Evolutionary conservation across 768 basidiomycete genomes (phyloP).

Genomic region (Tulasnella sp.): DNA sequence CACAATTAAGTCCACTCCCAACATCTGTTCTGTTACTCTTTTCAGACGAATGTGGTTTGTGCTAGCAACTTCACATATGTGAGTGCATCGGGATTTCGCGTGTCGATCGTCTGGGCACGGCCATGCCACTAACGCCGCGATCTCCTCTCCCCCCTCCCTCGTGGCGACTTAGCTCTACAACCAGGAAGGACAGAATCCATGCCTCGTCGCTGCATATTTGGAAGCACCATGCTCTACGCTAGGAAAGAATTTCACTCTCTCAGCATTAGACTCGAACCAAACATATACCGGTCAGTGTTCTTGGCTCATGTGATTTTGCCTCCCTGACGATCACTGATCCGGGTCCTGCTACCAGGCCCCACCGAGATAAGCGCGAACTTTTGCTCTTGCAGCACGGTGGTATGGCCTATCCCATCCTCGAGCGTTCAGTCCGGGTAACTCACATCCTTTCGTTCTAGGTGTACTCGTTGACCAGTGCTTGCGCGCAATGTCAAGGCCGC

Average conservation of each 20-base stretch:
- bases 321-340: neutral
- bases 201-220: slow-evolving; percentile 24
- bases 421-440: neutral
- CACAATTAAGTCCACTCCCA: too few relatives aligned
- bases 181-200: slow-evolving; percentile 14
- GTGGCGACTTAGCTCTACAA: slow-evolving; percentile 5
- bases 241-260: slow-evolving; percentile 17
- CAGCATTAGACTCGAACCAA: neutral
- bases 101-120: neutral
- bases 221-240: neutral
- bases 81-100: neutral
- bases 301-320: neutral
- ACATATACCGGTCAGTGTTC: neutral
- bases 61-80: neutral
- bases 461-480: slow-evolving; percentile 56
- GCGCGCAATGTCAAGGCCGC: slow-evolving; percentile 53
- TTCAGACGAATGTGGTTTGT: neutral
- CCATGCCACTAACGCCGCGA: neutral
- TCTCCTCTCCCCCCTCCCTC: too few relatives aligned
- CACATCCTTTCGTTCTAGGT: slow-evolving; percentile 27
- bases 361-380: neutral
- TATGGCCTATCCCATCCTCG: neutral
- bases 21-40: neutral
- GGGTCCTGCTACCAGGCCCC: slow-evolving; percentile 14
- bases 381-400: slow-evolving; percentile 57